phyloP scores from a whole-genome alignment of 2,329 filamentous ascomycete species.

The Fusarium sp. region DNA sequence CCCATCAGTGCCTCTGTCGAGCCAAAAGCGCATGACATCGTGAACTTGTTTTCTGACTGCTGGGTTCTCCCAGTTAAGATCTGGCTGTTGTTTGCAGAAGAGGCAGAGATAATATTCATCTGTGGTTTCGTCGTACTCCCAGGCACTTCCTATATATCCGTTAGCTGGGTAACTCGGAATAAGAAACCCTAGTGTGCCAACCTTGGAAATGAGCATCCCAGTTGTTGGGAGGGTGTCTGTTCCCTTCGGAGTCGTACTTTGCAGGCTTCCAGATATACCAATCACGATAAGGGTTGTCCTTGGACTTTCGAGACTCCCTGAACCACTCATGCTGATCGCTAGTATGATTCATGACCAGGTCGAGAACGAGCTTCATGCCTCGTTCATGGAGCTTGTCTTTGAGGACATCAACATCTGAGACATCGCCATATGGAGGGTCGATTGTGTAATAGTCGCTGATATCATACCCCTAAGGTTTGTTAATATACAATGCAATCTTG shows the following conservation, averaged over 20 bases:
- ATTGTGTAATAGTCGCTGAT: slow-evolving; percentile 74
- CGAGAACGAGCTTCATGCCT: slow-evolving; percentile 75
- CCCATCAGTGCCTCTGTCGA: slow-evolving; percentile 72
- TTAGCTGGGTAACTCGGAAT: neutral
- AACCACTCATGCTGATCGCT: slow-evolving; percentile 67
- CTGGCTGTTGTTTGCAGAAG: slow-evolving; percentile 76
- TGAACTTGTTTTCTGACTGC: slow-evolving; percentile 73
- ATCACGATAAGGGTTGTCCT: slow-evolving; percentile 63
- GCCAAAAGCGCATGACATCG: slow-evolving; percentile 77
- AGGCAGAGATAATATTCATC: slow-evolving; percentile 71
- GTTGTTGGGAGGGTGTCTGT: slow-evolving; percentile 69
- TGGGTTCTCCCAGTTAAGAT: slow-evolving; percentile 80
- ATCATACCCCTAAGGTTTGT: slow-evolving; percentile 68
- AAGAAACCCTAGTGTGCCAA: neutral
- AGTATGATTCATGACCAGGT: slow-evolving; percentile 80
- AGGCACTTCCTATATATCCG: slow-evolving; percentile 51
- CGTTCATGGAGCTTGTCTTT: slow-evolving; percentile 68
- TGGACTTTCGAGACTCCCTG: slow-evolving; percentile 62
- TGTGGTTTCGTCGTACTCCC: slow-evolving; percentile 60
- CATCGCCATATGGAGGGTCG: slow-evolving; percentile 71
- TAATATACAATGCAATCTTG: neutral
- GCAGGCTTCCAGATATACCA: slow-evolving; percentile 75
- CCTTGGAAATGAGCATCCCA: slow-evolving; percentile 57
- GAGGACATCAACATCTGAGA: slow-evolving; percentile 72
- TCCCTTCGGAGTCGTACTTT: slow-evolving; percentile 64